phyloP scores from a whole-genome alignment of 257 asterid genomes.

The Scutellaria galericulata region DNA sequence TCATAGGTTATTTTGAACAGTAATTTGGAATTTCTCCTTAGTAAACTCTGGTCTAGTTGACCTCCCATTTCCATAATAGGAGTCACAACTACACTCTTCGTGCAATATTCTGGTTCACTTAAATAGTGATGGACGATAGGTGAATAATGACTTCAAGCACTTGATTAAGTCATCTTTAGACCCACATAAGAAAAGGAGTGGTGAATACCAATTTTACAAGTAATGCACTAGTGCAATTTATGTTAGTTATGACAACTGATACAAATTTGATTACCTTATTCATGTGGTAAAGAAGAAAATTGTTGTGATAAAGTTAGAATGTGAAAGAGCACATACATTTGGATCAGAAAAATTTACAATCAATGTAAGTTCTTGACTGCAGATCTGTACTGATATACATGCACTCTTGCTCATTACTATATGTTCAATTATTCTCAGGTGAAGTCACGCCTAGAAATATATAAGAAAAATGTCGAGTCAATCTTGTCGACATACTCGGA shows the following conservation, averaged over 20 bases:
- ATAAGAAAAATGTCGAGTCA: slow-evolving; percentile 77
- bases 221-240: background rate
- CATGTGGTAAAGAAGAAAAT: slow-evolving; percentile 10
- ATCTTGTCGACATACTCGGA: slow-evolving; percentile 62
- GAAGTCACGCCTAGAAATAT: slow-evolving; percentile 77
- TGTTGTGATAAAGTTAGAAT: slow-evolving; percentile 12
- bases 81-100: background rate
- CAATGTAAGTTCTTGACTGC: slow-evolving; percentile 26
- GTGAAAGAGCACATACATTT: background rate
- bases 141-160: background rate
- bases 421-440: slow-evolving; percentile 56
- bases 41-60: slow-evolving; percentile 3
- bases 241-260: background rate
- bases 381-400: slow-evolving; percentile 25
- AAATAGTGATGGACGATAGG: background rate
- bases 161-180: background rate
- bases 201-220: background rate
- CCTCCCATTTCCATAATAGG: slow-evolving; percentile 16
- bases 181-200: background rate
- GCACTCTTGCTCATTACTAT: slow-evolving; percentile 25
- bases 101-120: background rate
- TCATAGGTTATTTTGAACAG: background rate
- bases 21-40: slow-evolving; percentile 2
- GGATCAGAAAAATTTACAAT: slow-evolving; percentile 5
- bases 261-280: slow-evolving; percentile 1